phyloP scores from a whole-genome alignment of 73 alveolate species.

The Uronychia binucleata region DNA sequence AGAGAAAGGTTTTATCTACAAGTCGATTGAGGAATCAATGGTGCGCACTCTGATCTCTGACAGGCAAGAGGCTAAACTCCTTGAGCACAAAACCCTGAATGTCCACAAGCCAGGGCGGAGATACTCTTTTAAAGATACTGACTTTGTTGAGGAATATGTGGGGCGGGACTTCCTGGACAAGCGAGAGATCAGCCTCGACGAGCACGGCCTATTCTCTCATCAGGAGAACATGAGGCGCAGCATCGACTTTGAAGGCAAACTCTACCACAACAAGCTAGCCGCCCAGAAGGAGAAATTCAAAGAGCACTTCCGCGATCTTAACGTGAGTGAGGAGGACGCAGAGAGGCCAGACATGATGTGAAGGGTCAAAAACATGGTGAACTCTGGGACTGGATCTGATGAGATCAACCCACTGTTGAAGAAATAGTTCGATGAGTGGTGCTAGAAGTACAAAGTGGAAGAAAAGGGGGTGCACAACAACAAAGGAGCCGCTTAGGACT shows the following conservation, averaged over 20 bases:
- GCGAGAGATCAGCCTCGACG: not conserved
- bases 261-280: not conserved
- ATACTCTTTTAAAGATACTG: conserved; percentile 16
- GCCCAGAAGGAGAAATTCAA: not conserved
- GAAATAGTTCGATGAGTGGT: not conserved
- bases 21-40: not conserved
- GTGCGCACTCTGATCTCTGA: not conserved
- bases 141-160: conserved; percentile 32
- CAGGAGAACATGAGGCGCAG: conserved; percentile 27
- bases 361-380: not conserved
- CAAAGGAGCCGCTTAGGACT: not conserved
- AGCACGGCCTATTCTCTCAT: not conserved
- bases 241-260: conserved; percentile 11
- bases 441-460: not conserved
- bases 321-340: not conserved
- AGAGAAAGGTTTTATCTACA: too few relatives aligned
- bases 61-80: not conserved
- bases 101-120: conserved; percentile 43
- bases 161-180: conserved; percentile 31
- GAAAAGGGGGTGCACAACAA: not conserved
- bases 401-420: not conserved
- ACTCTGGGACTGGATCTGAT: not conserved
- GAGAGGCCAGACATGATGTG: not conserved
- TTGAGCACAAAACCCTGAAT: conserved; percentile 11
- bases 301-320: not conserved